Base-by-base conservation (phyloP, 2,329 filamentous ascomycete genomes). In the Canariomyces notabilis region DNA sequence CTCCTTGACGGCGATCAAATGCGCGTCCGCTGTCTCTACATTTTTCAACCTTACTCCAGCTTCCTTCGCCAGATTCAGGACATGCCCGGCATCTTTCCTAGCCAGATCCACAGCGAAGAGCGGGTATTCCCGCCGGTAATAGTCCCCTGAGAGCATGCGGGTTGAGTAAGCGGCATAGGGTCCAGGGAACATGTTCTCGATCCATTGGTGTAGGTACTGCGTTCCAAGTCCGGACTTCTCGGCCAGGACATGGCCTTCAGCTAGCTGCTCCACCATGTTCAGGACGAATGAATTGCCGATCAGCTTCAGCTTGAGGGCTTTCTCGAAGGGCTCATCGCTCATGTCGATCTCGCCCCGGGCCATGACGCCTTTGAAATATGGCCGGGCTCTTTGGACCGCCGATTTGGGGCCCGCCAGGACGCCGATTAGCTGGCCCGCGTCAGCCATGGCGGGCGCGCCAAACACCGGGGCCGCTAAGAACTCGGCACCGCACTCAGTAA, bases 201-300 rank as follows among this genome's bases (percentile, higher is more conserved):
- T 72, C 61, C 89, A 85, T 36, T 80, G 65, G 62, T 90, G 82
- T 49, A 95, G 66, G 31, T 82, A 78, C 1, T 82, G 78, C 0
- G 74, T 75, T 2, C 87, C 88, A 2, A 95, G 69, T 0, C 89
- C 89, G 0, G 78, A 76, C 66, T 90, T 91, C 65, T 95, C 89
- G 5, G 88, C 88, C 5, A 89, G 67, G 1, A 85, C 80, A 60
- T 91, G 78, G 5, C 83, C 85, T 68, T 95, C 88, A 1, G 86
- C 81, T 4, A 95, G 70, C 42, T 87, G 77, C 60, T 89, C 84
- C 19, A 90, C 78, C 77, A 90, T 90, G 68, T 87, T 86, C 33
- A 94, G 64, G 57, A 95, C 76, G 63, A 95, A 90, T 0, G 85
- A 87, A 66, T 95, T 95, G 47, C 90, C 89, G 32, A 95, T 76